Percentiles rank a stretch among this genome's conserved stretches.
These are phyloP conservation scores for Penicillium sp. DNA, from an alignment of 2,329 filamentous ascomycete genomes.

Conservation along the genomic window DNA sequence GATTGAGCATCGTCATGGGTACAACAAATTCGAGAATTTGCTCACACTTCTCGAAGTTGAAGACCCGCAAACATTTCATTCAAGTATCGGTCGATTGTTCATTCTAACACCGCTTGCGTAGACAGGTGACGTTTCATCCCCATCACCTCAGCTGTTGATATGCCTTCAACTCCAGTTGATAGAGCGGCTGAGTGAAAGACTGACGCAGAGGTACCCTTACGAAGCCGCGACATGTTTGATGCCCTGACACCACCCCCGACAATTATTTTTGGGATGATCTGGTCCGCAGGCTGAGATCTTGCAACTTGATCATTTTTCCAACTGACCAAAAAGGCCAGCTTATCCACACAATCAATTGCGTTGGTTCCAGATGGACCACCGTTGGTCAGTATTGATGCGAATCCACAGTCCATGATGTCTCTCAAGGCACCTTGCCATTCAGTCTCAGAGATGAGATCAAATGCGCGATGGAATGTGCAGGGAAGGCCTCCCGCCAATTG, in stretches of 20 bases:
- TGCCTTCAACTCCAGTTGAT: background rate
- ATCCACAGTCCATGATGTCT: slow-evolving; percentile 47
- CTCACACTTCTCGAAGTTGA: too few relatives aligned
- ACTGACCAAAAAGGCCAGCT: slow-evolving; percentile 31
- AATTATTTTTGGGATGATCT: slow-evolving; percentile 44
- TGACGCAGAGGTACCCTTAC: slow-evolving; percentile 25
- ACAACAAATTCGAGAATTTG: too few relatives aligned
- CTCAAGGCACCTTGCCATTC: slow-evolving; percentile 30
- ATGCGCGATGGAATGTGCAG: slow-evolving; percentile 59
- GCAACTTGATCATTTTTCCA: background rate
- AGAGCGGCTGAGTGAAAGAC: slow-evolving; percentile 50
- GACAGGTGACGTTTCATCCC: slow-evolving; percentile 2
- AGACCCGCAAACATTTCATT: too few relatives aligned
- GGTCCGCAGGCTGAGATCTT: background rate
- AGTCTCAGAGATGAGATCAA: slow-evolving; percentile 44
- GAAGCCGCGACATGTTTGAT: slow-evolving; percentile 43
- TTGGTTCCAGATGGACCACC: slow-evolving; percentile 40
- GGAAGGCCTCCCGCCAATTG: slow-evolving; percentile 42
- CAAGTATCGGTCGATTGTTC: too few relatives aligned
- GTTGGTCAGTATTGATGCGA: slow-evolving; percentile 51
- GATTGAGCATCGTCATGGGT: too few relatives aligned
- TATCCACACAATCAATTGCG: slow-evolving; percentile 37
- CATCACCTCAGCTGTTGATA: slow-evolving; percentile 3
- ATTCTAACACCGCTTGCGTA: background rate
- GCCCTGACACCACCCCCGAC: slow-evolving; percentile 54